Evolutionary conservation across 2,329 filamentous ascomycete genomes (phyloP), one percentile per base, ranked within the genome.

Genomic region (Trichoderma atroviride): DNA sequence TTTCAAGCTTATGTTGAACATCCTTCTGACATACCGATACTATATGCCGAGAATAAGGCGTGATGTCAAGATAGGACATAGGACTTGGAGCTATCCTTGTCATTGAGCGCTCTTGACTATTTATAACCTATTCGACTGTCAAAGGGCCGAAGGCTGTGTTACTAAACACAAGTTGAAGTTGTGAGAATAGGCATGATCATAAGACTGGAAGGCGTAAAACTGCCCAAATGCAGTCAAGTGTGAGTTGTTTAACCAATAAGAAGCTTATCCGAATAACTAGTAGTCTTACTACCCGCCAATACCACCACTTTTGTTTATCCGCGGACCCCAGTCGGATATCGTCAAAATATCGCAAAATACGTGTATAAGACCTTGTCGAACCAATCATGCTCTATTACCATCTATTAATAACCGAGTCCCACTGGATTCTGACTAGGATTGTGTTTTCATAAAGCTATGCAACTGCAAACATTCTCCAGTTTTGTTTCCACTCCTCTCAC

Each of bases 381-480:
- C 58, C 37, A 61, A 61, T 61, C 1, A 13, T 27, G 58, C 5
- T 61, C 2, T 33, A 33, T 31, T 1, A 1, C 29, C 1, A 14
- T 33, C 37, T 61, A 61, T 61, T 61, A 47, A 61, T 61, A 61
- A 31, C 19, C 22, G 40, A 43, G 40, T 13, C n/a, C 47, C n/a
- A 13, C n/a, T 24, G n/a, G n/a, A 10, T 14, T n/a, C 10, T 13
- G 24, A 10, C 10, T n/a, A 24, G 19, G 19, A n/a, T 50, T 50
- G 47, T 13, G n/a, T 10, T 5, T 31, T 4, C 24, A 61, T 50
- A 40, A 47, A 40, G 19, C 58, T 22, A 47, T 61, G 13, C 56
- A 40, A 24, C 56, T 37, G 33, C 33, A 7, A 7, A 9, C 19
- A 31, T 13, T 61, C 37, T 19, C 37, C 58, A 19, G 31, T 47